phyloP scores from a whole-genome alignment of 805 yeast species.

The Saturnispora kantuleensis region DNA sequence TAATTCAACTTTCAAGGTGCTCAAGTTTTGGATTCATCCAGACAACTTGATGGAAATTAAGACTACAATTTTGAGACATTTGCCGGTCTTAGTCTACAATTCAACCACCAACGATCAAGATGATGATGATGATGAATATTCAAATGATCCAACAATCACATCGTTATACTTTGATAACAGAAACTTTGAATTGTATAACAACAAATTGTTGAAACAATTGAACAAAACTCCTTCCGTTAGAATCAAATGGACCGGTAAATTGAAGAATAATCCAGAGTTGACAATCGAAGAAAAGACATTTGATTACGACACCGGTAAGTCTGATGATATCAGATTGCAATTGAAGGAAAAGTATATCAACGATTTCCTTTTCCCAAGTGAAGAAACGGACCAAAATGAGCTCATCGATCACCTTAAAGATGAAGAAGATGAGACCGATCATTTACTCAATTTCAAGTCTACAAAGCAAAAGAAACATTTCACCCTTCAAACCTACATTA shows the following conservation, averaged over 20 bases:
- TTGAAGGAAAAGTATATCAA: constrained; percentile 78
- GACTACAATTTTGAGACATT: constrained; percentile 85
- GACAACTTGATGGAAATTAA: constrained; percentile 95
- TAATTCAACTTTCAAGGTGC: constrained; percentile 39
- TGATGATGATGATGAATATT: constrained; percentile 38
- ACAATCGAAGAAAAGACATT: constrained; percentile 71
- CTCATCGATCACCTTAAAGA: constrained; percentile 28
- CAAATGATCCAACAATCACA: constrained; percentile 73
- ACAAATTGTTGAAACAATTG: constrained; percentile 58
- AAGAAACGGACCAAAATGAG: constrained; percentile 4
- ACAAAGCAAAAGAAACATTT: constrained; percentile 21
- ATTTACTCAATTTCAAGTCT: constrained; percentile 6
- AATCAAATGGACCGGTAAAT: constrained; percentile 83
- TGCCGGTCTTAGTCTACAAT: constrained; percentile 80
- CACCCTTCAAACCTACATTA: constrained; percentile 37
- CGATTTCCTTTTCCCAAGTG: constrained; percentile 40
- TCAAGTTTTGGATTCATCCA: constrained; percentile 95
- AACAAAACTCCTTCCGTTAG: constrained; percentile 66
- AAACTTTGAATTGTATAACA: constrained; percentile 75
- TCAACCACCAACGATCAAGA: constrained; percentile 33
- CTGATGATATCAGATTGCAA: constrained; percentile 50
- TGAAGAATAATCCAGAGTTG: constrained; percentile 67
- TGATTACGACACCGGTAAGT: constrained; percentile 38
- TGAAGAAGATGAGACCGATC: constrained; percentile 27
- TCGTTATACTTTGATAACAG: constrained; percentile 82